Percentiles rank a stretch among this genome's conserved stretches.
phyloP scores from a whole-genome alignment of 2,329 filamentous ascomycete species.

The Lasiodiplodia theobromae region DNA sequence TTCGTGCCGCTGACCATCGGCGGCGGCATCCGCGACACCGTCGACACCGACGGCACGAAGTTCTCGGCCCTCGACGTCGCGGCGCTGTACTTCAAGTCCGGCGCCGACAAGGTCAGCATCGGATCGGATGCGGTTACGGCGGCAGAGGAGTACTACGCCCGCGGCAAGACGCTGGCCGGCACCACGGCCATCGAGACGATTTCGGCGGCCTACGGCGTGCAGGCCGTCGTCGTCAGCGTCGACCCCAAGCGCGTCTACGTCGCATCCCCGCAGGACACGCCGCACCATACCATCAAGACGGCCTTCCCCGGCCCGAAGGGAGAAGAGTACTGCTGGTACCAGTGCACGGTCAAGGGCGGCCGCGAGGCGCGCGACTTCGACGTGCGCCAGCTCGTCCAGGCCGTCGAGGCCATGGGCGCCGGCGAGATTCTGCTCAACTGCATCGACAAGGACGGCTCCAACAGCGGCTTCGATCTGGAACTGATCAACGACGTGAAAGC shows the following conservation, averaged over 20 bases:
- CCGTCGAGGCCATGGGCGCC: conserved; percentile 93
- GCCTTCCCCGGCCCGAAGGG: conserved; percentile 73
- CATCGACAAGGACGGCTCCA: conserved; percentile 96
- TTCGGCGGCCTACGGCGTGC: conserved; percentile 89
- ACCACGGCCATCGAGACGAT: conserved; percentile 96
- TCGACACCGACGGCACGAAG: conserved; percentile 84
- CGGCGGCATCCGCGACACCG: conserved; percentile 91
- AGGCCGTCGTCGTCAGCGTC: conserved; percentile 94
- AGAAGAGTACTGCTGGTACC: conserved; percentile 91
- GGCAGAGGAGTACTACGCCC: conserved; percentile 86
- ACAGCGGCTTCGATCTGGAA: conserved; percentile 93
- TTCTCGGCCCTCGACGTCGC: conserved; percentile 93
- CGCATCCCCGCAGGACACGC: conserved; percentile 69
- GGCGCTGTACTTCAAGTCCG: conserved; percentile 95
- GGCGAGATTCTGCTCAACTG: conserved; percentile 97
- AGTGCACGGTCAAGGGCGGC: conserved; percentile 95
- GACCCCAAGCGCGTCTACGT: conserved; percentile 95
- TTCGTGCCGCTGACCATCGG: conserved; percentile 97
- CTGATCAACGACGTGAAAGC: conserved; percentile 86
- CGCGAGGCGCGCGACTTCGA: conserved; percentile 94
- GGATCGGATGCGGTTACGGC: conserved; percentile 93
- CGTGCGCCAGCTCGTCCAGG: conserved; percentile 83
- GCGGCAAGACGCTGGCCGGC: conserved; percentile 73
- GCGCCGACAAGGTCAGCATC: conserved; percentile 97
- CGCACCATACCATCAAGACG: conserved; percentile 79